Conservation (phyloP, 2,329 filamentous ascomycete species). For the Zymoseptoria ardabiliae region DNA sequence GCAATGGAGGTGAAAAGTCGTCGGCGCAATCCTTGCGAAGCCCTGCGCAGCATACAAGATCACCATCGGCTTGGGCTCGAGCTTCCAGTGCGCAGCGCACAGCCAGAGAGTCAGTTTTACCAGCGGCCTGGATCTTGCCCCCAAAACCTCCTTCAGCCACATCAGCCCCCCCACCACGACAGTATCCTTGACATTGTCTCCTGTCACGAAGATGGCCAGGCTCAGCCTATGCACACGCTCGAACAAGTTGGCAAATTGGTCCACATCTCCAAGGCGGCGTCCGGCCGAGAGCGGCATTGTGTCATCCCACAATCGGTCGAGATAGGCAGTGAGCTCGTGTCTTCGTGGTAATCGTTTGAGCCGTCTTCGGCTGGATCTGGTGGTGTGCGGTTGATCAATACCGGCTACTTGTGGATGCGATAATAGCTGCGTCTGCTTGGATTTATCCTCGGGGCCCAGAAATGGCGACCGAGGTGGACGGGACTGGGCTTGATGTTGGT, state of each 20-base stretch:
- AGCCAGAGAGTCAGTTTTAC: constrained; percentile 1
- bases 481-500: not conserved
- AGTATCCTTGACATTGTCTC: not conserved
- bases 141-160: constrained; percentile 4
- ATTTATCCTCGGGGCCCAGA: not conserved
- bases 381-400: not conserved
- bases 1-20: constrained; percentile 8
- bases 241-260: constrained; percentile 1
- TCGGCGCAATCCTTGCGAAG: constrained; percentile 1
- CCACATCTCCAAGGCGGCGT: not conserved
- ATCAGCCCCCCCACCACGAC: not conserved
- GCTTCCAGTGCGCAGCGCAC: not conserved
- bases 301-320: not conserved
- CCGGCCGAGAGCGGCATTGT: not conserved
- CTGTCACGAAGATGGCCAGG: not conserved
- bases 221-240: not conserved
- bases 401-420: not conserved
- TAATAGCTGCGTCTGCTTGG: not conserved
- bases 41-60: constrained; percentile 10
- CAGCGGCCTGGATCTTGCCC: not conserved
- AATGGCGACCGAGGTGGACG: not conserved
- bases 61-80: constrained; percentile 2
- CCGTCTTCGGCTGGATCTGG: not conserved
- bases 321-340: constrained; percentile 4
- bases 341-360: not conserved